Percentiles rank a stretch among this genome's conserved stretches.
These are phyloP conservation scores for Suillus weaverae DNA, from an alignment of 768 basidiomycete genomes.

Conservation along the genomic window DNA sequence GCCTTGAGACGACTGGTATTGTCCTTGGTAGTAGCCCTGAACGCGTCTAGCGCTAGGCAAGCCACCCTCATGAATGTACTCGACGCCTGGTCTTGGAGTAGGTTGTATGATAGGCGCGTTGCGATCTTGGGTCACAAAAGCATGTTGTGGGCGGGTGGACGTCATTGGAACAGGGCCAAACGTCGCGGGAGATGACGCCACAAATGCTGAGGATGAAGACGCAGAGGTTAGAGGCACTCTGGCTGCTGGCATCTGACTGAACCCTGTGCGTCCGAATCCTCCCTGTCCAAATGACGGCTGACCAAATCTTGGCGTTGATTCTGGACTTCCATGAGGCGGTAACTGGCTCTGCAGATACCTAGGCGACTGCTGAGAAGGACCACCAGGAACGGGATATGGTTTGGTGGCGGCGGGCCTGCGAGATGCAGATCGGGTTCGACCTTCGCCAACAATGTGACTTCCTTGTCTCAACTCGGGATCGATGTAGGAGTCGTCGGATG, in stretches of 20 bases:
- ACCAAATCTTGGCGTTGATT: conserved; percentile 16
- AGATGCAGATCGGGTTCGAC: conserved; percentile 27
- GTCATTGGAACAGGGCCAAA: not conserved
- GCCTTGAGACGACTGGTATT: conserved; percentile 8
- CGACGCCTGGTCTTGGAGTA: conserved; percentile 16
- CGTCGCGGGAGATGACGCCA: conserved; percentile 7
- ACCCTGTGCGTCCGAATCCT: conserved; percentile 11
- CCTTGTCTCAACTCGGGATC: conserved; percentile 36
- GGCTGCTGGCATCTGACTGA: conserved; percentile 8
- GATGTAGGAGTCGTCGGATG: conserved; percentile 36
- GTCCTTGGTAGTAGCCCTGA: conserved; percentile 6
- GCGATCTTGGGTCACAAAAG: conserved; percentile 13
- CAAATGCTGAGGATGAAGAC: conserved; percentile 13
- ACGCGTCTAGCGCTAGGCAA: conserved; percentile 15
- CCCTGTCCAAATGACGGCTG: conserved; percentile 27
- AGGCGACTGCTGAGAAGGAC: conserved; percentile 25
- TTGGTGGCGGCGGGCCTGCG: conserved; percentile 23
- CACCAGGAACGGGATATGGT: conserved; percentile 23
- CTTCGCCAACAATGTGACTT: conserved; percentile 38
- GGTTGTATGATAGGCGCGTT: conserved; percentile 2
- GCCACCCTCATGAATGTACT: conserved; percentile 13
- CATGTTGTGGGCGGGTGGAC: not conserved
- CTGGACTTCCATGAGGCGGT: conserved; percentile 15
- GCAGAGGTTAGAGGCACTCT: conserved; percentile 3
- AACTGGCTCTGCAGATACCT: conserved; percentile 26